Conservation (phyloP, 139 green algal species). For the Auxenochlorella pyrenoidosa region DNA sequence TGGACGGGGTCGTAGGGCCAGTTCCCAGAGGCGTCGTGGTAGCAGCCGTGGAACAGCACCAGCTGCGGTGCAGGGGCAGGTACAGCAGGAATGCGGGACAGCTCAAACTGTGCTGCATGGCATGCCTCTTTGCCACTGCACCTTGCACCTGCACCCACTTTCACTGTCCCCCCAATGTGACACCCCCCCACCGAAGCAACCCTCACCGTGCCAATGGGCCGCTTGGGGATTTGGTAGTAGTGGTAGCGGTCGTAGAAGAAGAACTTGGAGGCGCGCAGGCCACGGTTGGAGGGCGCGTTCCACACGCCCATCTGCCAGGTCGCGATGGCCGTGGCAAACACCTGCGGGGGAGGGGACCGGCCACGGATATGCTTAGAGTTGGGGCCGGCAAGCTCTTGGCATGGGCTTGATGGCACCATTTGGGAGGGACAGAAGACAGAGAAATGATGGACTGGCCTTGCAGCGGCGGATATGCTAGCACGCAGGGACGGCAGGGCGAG, state of each 20-base stretch:
- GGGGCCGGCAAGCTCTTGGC: too few species aligned
- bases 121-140: too few species aligned
- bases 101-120: too few species aligned
- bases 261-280: neutral
- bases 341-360: neutral
- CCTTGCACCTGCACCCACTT: too few species aligned
- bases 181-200: neutral
- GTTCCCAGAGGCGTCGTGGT: slow-evolving; percentile 30
- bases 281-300: slow-evolving; percentile 13
- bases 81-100: too few species aligned
- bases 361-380: neutral
- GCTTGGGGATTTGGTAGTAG: slow-evolving; percentile 23
- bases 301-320: slow-evolving; percentile 19
- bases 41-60: slow-evolving; percentile 31
- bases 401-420: too few species aligned
- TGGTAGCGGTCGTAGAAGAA: slow-evolving; percentile 17
- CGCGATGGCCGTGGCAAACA: slow-evolving; percentile 9
- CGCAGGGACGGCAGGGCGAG: too few species aligned
- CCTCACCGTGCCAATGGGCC: slow-evolving; percentile 23
- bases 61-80: neutral
- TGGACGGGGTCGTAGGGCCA: slow-evolving; percentile 13
- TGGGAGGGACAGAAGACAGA: too few species aligned
- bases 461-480: too few species aligned
- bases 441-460: too few species aligned
- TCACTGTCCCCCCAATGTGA: too few species aligned